phyloP scores from a whole-genome alignment of 306 rosid species.

The Corylus heterophylla region DNA sequence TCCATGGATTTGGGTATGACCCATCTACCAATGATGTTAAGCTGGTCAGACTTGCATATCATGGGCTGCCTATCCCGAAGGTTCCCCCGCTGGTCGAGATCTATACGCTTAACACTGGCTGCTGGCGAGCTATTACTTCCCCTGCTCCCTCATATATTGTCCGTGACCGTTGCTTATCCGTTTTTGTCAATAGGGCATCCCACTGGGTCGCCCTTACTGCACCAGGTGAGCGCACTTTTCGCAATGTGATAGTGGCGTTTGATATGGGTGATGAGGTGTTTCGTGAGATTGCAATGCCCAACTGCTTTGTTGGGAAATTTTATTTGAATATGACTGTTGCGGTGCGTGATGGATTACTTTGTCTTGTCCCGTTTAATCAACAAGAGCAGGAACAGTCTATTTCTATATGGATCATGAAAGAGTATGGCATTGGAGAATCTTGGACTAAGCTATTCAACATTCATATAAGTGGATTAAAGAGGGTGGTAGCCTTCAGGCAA shows the following conservation, averaged over 20 bases:
- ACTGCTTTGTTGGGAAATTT: background rate
- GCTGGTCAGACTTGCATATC: constrained; percentile 7
- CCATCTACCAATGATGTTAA: background rate
- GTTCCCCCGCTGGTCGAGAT: background rate
- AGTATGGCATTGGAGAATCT: constrained; percentile 19
- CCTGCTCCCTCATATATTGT: background rate
- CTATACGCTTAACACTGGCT: constrained; percentile 10
- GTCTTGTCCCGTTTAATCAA: background rate
- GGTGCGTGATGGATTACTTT: background rate
- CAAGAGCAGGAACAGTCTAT: background rate
- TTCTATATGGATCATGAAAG: constrained; percentile 14
- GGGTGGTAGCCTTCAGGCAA: background rate
- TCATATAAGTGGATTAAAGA: background rate
- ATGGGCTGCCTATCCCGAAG: too few species aligned
- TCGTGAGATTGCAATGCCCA: constrained; percentile 1
- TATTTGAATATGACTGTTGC: background rate
- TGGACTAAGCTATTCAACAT: constrained; percentile 20
- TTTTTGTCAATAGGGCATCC: constrained; percentile 13
- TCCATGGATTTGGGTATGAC: constrained; percentile 23
- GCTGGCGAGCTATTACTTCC: constrained; percentile 2
- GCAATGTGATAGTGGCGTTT: background rate
- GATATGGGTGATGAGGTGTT: constrained; percentile 7
- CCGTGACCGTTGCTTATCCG: background rate
- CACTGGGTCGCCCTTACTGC: constrained; percentile 8
- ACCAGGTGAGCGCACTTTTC: background rate